Base-by-base conservation (phyloP, 2,329 filamentous ascomycete genomes). In the Diaporthe ampelina region DNA sequence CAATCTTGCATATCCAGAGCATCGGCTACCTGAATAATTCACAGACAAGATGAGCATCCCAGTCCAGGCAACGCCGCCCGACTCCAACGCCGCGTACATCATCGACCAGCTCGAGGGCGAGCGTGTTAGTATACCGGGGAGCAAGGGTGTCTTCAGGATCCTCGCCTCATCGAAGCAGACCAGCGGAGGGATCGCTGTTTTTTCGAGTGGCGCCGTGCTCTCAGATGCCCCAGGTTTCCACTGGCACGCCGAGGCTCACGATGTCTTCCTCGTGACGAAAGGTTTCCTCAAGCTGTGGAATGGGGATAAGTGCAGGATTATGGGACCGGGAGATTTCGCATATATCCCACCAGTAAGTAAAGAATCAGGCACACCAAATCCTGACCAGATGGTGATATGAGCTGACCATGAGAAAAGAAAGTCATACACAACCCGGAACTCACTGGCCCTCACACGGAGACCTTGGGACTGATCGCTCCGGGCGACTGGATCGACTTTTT, bases 401-500 rank as follows among this genome's bases (percentile, higher is more conserved):
- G 37, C 58, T 72, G 35, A 72, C 80, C 93, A 21, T 13, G n/a
- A 0, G 90, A 90, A 0, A 50, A 88, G 86, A 85, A 81, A 75
- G 82, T 87, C 11, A 82, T 91, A 59, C 89, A 91, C 78, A 89
- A 90, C 76, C 89, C 89, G 6, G 86, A 90, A 72, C 82, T 89
- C 35, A 81, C 89, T 1, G 88, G 88, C 1, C 84, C 87, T 0
- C 87, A 90, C 75, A 88, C 88, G 2, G 89, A 91, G 76, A 85
- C 85, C 26, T 81, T 88, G 1, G 88, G 89, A 19, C 80, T 91
- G 4, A 87, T 91, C 37, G 87, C 87, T 0, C 89, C 89, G 0
- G 89, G 88, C 7, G 88, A 89, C 78, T 91, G 89, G 89, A 83
- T 90, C 37, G 88, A 91, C 77, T 91, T 91, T 82, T 91, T 91